phyloP scores from a whole-genome alignment of 228 moss, liverwort and hornwort species.

The Sphagnum fallax region DNA sequence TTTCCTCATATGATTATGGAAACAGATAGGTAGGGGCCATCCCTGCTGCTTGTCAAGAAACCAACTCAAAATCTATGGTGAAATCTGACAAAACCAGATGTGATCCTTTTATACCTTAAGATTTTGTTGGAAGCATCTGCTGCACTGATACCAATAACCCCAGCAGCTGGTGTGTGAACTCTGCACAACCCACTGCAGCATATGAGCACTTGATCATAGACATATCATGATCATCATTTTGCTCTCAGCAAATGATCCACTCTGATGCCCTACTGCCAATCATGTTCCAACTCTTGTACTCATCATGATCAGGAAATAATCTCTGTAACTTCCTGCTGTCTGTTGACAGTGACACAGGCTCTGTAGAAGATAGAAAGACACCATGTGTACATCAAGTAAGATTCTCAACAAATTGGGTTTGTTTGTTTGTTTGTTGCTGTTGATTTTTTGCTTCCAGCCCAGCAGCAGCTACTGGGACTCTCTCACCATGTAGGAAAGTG shows the following conservation, averaged over 20 bases:
- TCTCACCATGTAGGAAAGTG: too few relatives aligned
- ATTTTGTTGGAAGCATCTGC: constrained; percentile 27
- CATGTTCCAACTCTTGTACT: too few relatives aligned
- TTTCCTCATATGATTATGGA: not conserved
- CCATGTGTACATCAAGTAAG: not conserved
- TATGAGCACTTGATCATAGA: not conserved
- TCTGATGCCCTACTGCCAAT: too few relatives aligned
- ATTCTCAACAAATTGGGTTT: not conserved
- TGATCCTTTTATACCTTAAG: constrained; percentile 42
- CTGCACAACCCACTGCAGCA: constrained; percentile 30
- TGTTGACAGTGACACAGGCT: not conserved
- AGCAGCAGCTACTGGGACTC: too few relatives aligned
- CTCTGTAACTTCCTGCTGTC: too few relatives aligned
- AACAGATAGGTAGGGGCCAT: not conserved
- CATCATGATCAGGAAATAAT: too few relatives aligned
- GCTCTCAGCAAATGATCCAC: too few relatives aligned
- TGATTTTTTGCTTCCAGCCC: too few relatives aligned
- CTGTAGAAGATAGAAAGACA: not conserved
- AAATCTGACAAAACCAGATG: not conserved
- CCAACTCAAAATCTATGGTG: not conserved
- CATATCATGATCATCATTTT: too few relatives aligned
- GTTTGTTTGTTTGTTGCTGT: too few relatives aligned
- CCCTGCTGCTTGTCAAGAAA: not conserved
- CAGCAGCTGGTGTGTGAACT: constrained; percentile 81
- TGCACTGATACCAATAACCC: constrained; percentile 74